phyloP scores from a whole-genome alignment of 2,329 filamentous ascomycete genomes.

The Xylogone sp. region DNA sequence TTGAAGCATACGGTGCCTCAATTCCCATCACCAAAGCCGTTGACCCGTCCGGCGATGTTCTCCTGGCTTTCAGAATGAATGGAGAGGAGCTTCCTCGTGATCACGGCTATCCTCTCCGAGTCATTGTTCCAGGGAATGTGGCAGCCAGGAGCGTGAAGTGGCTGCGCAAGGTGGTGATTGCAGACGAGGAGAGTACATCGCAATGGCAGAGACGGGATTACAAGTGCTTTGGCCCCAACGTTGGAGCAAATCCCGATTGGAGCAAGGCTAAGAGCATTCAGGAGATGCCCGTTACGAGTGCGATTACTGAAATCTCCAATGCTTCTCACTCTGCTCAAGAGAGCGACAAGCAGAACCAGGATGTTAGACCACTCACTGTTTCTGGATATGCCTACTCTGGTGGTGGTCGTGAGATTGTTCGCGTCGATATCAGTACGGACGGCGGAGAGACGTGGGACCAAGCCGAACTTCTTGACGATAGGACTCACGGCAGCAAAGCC shows the following conservation, averaged over 20 bases:
- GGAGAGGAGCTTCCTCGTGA: slow-evolving; percentile 37
- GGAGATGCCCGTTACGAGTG: slow-evolving; percentile 64
- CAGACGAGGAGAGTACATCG: slow-evolving; percentile 38
- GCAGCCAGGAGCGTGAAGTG: slow-evolving; percentile 44
- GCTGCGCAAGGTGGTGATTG: slow-evolving; percentile 38
- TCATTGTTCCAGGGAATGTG: slow-evolving; percentile 39
- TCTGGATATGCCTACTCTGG: slow-evolving; percentile 46
- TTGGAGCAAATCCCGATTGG: slow-evolving; percentile 55
- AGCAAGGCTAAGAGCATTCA: slow-evolving; percentile 60
- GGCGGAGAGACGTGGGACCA: slow-evolving; percentile 49
- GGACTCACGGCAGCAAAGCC: slow-evolving; percentile 40
- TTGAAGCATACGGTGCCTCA: slow-evolving; percentile 19
- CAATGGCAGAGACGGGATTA: slow-evolving; percentile 56
- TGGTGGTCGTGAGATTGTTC: slow-evolving; percentile 44
- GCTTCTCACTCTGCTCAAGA: slow-evolving; percentile 18
- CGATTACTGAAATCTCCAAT: slow-evolving; percentile 44
- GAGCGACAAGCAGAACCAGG: slow-evolving; percentile 30
- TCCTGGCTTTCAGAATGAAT: slow-evolving; percentile 47
- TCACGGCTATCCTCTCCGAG: slow-evolving; percentile 40
- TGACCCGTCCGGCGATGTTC: slow-evolving; percentile 42
- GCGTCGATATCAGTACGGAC: slow-evolving; percentile 46
- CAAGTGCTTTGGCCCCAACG: slow-evolving; percentile 65
- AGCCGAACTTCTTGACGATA: slow-evolving; percentile 53
- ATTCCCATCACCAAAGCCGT: slow-evolving; percentile 46
- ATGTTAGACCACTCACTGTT: slow-evolving; percentile 33